These are phyloP conservation scores for Parietaria judaica DNA, from an alignment of 306 rosid species.

Conservation along the genomic window DNA sequence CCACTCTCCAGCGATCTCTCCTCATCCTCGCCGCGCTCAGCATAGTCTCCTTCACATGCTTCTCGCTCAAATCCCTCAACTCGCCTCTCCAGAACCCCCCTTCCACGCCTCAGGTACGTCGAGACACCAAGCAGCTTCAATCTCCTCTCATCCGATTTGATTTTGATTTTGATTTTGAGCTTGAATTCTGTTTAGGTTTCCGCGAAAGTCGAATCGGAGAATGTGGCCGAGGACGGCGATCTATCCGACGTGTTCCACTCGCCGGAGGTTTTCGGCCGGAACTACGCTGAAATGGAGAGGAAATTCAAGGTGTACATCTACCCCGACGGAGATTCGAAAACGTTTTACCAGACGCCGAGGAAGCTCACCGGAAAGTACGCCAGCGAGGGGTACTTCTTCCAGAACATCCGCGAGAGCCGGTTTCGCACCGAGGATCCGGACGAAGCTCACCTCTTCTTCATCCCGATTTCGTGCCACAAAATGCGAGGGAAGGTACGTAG, in stretches of 20 bases:
- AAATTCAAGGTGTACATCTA: conserved; percentile 80
- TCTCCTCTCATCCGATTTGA: background rate
- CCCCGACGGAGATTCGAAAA: conserved; percentile 88
- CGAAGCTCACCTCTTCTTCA: conserved; percentile 81
- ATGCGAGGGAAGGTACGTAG: conserved; percentile 88
- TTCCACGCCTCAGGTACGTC: conserved; percentile 32
- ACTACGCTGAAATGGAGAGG: conserved; percentile 71
- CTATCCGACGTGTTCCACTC: conserved; percentile 55
- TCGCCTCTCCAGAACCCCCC: conserved; percentile 13
- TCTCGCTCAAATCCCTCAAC: conserved; percentile 47
- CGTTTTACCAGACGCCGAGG: conserved; percentile 89
- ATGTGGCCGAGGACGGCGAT: conserved; percentile 14
- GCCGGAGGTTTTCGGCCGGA: conserved; percentile 56
- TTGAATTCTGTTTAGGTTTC: conserved; percentile 24
- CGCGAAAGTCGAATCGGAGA: conserved; percentile 13
- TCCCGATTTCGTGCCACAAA: conserved; percentile 91
- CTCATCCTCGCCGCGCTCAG: conserved; percentile 66
- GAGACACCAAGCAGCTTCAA: background rate
- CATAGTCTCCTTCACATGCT: conserved; percentile 60
- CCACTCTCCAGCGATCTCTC: conserved; percentile 60
- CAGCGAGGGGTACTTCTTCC: conserved; percentile 89
- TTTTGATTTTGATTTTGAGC: background rate
- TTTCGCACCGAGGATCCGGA: conserved; percentile 78
- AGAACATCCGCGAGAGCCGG: conserved; percentile 72
- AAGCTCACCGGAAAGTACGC: conserved; percentile 92